These are phyloP conservation scores for Globisporangium acanthophoron DNA, from an alignment of 352 stramenopile genomes.

Conservation along the genomic window DNA sequence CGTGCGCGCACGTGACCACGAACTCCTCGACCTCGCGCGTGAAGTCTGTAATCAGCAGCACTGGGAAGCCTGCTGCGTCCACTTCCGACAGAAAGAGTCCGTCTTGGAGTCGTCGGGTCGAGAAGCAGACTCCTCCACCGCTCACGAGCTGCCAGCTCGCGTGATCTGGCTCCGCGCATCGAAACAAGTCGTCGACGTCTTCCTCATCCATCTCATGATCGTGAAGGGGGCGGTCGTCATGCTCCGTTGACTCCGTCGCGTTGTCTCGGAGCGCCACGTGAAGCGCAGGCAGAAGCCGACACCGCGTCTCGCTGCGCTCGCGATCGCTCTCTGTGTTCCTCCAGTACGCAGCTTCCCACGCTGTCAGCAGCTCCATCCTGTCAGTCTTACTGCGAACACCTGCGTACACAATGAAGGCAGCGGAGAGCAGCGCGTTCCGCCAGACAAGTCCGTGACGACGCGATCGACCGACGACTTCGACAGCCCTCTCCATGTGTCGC, in stretches of 20 bases:
- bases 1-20: slow-evolving; percentile 30
- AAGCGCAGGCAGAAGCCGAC: slow-evolving; percentile 18
- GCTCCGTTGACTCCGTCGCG: slow-evolving; percentile 1
- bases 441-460: slow-evolving; percentile 21
- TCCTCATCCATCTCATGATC: not conserved
- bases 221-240: not conserved
- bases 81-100: slow-evolving; percentile 28
- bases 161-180: not conserved
- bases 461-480: slow-evolving; percentile 13
- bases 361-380: slow-evolving; percentile 15
- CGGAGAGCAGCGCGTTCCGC: slow-evolving; percentile 54
- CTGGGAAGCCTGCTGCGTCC: slow-evolving; percentile 17
- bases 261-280: slow-evolving; percentile 12
- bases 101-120: slow-evolving; percentile 35
- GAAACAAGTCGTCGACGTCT: slow-evolving; percentile 6
- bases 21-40: slow-evolving; percentile 33
- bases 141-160: slow-evolving; percentile 23
- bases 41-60: slow-evolving; percentile 42
- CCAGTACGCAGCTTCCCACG: slow-evolving; percentile 14
- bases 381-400: slow-evolving; percentile 12
- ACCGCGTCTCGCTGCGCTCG: slow-evolving; percentile 3
- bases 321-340: not conserved
- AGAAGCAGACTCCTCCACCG: slow-evolving; percentile 31
- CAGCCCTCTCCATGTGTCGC: slow-evolving; percentile 11
- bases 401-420: slow-evolving; percentile 34